Percentiles rank a stretch among this genome's conserved stretches.
Evolutionary conservation across 2,329 filamentous ascomycete genomes (phyloP).

Genomic region (Fusarium continuum): DNA sequence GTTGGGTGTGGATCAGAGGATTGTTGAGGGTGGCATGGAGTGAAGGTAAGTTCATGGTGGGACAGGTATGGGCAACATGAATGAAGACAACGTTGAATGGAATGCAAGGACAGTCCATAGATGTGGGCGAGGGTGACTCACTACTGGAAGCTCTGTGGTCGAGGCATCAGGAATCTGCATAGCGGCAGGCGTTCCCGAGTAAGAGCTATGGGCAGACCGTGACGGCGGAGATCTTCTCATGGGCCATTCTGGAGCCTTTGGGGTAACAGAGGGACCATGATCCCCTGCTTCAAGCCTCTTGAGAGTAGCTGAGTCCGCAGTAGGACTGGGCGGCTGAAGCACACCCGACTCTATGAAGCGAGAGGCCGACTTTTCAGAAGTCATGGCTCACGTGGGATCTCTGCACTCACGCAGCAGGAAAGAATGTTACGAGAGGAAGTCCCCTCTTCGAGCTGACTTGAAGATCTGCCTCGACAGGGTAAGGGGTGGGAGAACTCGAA

Average conservation of each 20-base stretch:
- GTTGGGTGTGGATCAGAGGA: too few species aligned
- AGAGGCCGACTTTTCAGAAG: slow-evolving; percentile 34
- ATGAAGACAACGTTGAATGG: background rate
- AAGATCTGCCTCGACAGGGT: slow-evolving; percentile 6
- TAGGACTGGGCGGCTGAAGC: slow-evolving; percentile 29
- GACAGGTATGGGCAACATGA: background rate
- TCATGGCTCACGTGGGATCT: slow-evolving; percentile 15
- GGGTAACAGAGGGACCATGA: background rate
- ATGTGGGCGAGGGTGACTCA: slow-evolving; percentile 14
- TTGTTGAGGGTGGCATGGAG: background rate
- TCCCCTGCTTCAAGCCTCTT: slow-evolving; percentile 33
- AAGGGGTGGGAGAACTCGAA: background rate
- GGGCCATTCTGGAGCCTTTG: slow-evolving; percentile 6
- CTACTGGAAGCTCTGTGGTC: slow-evolving; percentile 27
- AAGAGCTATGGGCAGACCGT: slow-evolving; percentile 36
- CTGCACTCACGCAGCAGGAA: background rate
- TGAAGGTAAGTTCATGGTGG: background rate
- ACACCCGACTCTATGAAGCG: slow-evolving; percentile 36
- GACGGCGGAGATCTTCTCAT: slow-evolving; percentile 14
- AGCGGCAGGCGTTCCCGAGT: slow-evolving; percentile 36
- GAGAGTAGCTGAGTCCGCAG: slow-evolving; percentile 25
- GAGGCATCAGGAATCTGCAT: slow-evolving; percentile 29
- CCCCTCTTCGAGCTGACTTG: slow-evolving; percentile 6
- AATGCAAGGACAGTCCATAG: slow-evolving; percentile 1
- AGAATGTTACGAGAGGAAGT: background rate